A percentile compares a stretch with the other conserved stretches of the same genome.
phyloP scores from a whole-genome alignment of 164 flowering plant genomes.

The Vitis rotundifolia region DNA sequence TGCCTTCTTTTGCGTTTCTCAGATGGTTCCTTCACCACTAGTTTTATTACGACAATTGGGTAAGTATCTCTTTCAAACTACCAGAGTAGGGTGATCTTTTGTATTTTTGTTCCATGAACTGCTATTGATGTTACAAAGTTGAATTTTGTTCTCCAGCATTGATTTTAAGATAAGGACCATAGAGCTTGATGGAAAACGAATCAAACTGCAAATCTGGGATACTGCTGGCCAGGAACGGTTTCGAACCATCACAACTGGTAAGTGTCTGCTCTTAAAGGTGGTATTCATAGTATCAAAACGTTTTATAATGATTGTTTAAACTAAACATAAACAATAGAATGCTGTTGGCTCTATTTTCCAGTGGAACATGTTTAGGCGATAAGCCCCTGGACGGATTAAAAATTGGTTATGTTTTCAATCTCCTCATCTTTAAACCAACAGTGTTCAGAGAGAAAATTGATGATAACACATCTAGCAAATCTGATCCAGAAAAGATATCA shows the following conservation, averaged over 20 bases:
- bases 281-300: background rate
- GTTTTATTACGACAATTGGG: constrained; percentile 94
- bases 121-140: constrained; percentile 6
- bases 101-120: background rate
- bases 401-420: too few relatives aligned
- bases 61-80: constrained; percentile 16
- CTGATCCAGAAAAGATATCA: too few relatives aligned
- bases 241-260: constrained; percentile 85
- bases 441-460: too few relatives aligned
- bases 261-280: constrained; percentile 3
- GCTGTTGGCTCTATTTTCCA: too few relatives aligned
- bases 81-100: background rate
- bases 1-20: constrained; percentile 89
- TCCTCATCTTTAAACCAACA: too few relatives aligned
- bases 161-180: constrained; percentile 89
- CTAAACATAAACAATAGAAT: background rate
- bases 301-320: background rate
- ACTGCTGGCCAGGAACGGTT: constrained; percentile 97
- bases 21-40: constrained; percentile 90
- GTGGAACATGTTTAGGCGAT: too few relatives aligned
- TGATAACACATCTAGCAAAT: too few relatives aligned
- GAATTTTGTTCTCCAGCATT: constrained; percentile 42
- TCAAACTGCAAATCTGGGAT: constrained; percentile 94
- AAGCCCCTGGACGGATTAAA: too few relatives aligned
- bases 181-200: constrained; percentile 82